These are phyloP conservation scores for Entomophthora muscae DNA, from an alignment of 371 early-diverging fungal genomes.

Conservation along the genomic window DNA sequence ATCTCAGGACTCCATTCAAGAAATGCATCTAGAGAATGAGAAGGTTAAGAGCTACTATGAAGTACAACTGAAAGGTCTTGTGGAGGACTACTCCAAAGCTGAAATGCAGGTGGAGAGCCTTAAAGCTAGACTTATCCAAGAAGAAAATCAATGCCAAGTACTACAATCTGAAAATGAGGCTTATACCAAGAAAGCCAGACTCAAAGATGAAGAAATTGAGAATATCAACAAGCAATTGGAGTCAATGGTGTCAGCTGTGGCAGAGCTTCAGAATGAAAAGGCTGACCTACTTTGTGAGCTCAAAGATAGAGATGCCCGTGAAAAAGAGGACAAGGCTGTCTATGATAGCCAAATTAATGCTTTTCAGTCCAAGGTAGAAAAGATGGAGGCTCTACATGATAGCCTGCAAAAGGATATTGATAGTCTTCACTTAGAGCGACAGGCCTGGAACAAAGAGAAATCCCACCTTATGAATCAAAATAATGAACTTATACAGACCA, in stretches of 20 bases:
- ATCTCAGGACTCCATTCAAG: neutral
- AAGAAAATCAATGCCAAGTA: no score
- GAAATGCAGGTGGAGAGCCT: neutral
- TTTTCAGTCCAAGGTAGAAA: neutral
- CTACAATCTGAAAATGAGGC: neutral
- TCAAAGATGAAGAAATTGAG: neutral
- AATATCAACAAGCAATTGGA: neutral
- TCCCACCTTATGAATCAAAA: neutral
- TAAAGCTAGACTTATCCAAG: neutral
- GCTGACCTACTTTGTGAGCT: neutral
- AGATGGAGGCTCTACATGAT: neutral
- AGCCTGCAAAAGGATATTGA: neutral
- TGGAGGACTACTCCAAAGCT: neutral
- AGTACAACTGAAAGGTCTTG: no score
- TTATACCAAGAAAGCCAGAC: neutral
- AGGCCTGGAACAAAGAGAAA: neutral
- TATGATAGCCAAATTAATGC: neutral
- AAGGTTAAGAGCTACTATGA: no score
- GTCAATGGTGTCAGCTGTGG: neutral
- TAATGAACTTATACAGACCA: neutral
- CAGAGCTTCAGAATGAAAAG: neutral
- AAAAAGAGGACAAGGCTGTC: neutral
- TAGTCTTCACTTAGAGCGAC: neutral
- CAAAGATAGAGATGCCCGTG: neutral
- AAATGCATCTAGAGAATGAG: neutral